Evolutionary conservation across 2,329 filamentous ascomycete species (phyloP).

Genomic region (Aspergillus spinulosporus): DNA sequence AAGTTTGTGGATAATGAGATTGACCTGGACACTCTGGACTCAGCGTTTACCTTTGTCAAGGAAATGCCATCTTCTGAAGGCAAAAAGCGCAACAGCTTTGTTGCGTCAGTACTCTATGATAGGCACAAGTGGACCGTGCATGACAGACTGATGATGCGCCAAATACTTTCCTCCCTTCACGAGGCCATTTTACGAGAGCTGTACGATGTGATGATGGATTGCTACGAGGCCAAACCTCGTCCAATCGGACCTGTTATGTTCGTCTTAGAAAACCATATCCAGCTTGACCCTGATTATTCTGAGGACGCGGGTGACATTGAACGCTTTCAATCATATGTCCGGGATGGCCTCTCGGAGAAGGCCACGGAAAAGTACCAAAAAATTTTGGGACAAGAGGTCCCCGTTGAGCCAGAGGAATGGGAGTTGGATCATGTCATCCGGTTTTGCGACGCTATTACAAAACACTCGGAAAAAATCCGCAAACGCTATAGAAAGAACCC

Average conservation of each 20-base stretch:
- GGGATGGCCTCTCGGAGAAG: constrained; percentile 69
- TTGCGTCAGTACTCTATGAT: constrained; percentile 54
- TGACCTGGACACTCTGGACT: constrained; percentile 76
- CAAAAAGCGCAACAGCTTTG: constrained; percentile 54
- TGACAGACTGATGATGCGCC: constrained; percentile 71
- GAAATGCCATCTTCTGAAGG: constrained; percentile 66
- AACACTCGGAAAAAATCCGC: constrained; percentile 81
- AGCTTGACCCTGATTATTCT: constrained; percentile 73
- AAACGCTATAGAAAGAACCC: constrained; percentile 89
- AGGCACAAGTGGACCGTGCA: constrained; percentile 67
- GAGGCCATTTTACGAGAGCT: constrained; percentile 83
- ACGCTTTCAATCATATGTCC: constrained; percentile 70
- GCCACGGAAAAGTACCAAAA: constrained; percentile 77
- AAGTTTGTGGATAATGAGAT: constrained; percentile 86
- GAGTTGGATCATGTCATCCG: constrained; percentile 88
- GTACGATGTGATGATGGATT: constrained; percentile 81
- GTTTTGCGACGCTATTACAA: constrained; percentile 81
- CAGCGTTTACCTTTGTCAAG: constrained; percentile 80
- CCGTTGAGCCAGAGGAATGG: constrained; percentile 78
- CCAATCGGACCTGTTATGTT: constrained; percentile 77
- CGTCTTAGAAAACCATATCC: constrained; percentile 78
- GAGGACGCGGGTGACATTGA: constrained; percentile 68
- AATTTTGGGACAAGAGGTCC: constrained; percentile 77
- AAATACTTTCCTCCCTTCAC: constrained; percentile 71
- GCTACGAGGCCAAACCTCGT: constrained; percentile 85